Base-by-base conservation (phyloP, 1,139 yeast species). In the Nakaseomyces glabratus region DNA sequence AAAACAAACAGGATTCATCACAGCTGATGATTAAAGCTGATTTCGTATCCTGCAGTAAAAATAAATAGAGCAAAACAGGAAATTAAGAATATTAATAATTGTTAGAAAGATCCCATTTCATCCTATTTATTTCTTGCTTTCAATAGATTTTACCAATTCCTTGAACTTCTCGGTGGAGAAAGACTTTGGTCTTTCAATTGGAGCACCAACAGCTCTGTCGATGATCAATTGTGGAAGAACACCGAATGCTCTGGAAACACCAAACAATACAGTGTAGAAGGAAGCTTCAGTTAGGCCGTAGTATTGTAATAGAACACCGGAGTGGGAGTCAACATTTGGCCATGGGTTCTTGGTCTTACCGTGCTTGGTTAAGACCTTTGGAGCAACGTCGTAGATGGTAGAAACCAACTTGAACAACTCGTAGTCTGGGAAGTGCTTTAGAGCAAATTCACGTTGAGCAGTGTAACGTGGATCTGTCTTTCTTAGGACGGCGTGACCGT, bases 271-370 rank as follows among this genome's bases (percentile, higher is more conserved):
- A 38, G 98, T 90, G 77, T 90, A 90, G 82, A 85, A 90, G 38
- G 93, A 78, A 56, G 86, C 82, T 71, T 90, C 95, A 44, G 82
- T 82, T 66, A 90, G 75, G 50, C 97, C 97, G 71, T 88, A 90
- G 76, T 90, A 86, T 68, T 88, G 95, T 69, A 90, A 78, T 55
- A 90, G 69, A 50, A 88, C 95, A 69, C 97, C 97, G 37, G 96
- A 86, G 68, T 85, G 94, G 41, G 96, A 84, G 68, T 88, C 97
- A 54, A 88, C 97, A 65, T 88, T 88, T 66, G 97, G 97, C 90
- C 90, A 86, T 68, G 96, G 96, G 76, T 86, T 88, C 77, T 85
- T 84, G 60, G 96, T 86, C 76, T 88, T 88, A 66, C 97, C 97
- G 66, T 88, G 97, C 71, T 85, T 75, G 60, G 93, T 81, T 62